These are phyloP conservation scores for Capniomyces stellatus DNA, from an alignment of 371 early-diverging fungal genomes.

Conservation along the genomic window DNA sequence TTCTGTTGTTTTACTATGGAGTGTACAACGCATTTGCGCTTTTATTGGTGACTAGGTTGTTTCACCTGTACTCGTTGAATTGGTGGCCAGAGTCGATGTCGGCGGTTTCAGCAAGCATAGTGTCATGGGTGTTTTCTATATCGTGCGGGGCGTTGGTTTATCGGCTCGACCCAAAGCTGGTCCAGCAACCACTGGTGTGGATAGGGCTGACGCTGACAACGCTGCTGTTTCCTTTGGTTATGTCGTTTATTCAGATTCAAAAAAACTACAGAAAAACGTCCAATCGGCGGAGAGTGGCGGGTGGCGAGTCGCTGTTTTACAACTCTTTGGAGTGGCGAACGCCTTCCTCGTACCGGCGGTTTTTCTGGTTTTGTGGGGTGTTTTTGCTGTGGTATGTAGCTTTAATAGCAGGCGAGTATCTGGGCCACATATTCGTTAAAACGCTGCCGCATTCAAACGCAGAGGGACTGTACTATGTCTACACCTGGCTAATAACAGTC, in stretches of 20 bases:
- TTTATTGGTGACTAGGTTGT: constrained; percentile 46
- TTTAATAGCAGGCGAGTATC: constrained; percentile 46
- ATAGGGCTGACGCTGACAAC: constrained; percentile 46
- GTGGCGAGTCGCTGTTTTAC: constrained; percentile 19
- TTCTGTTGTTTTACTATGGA: constrained; percentile 55
- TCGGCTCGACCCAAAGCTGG: constrained; percentile 24
- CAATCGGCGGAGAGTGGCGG: constrained; percentile 26
- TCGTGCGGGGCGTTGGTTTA: constrained; percentile 35
- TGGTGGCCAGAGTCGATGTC: constrained; percentile 55
- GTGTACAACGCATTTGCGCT: constrained; percentile 49
- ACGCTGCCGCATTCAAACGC: constrained; percentile 33
- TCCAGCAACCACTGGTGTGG: constrained; percentile 39
- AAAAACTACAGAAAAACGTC: constrained; percentile 17
- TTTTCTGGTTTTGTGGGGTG: constrained; percentile 51
- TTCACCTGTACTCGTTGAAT: constrained; percentile 52
- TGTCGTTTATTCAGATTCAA: constrained; percentile 41
- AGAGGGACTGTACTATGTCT: constrained; percentile 46
- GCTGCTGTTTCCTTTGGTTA: constrained; percentile 40
- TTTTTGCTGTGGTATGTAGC: constrained; percentile 39
- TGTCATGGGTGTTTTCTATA: constrained; percentile 45
- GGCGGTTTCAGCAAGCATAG: constrained; percentile 32
- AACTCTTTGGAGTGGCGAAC: constrained; percentile 31
- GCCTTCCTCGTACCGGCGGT: constrained; percentile 47
- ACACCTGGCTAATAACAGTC: constrained; percentile 49
- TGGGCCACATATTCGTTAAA: constrained; percentile 37